Evolutionary conservation across 2,329 filamentous ascomycete species (phyloP).

Genomic region (Xylariaceae sp.): DNA sequence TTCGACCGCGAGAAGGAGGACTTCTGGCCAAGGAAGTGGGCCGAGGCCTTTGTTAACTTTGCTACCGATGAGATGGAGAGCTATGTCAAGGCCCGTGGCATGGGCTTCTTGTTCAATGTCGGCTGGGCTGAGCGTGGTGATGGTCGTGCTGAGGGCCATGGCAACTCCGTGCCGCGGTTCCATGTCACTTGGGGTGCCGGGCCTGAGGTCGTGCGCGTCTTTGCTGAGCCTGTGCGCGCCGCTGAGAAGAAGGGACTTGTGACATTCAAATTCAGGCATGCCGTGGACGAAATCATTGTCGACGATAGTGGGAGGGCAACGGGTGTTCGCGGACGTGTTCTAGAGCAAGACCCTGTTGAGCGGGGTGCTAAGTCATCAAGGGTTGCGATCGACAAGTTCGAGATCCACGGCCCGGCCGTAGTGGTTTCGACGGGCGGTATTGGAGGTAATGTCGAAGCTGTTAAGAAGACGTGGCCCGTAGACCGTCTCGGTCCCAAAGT

Average conservation of each 20-base stretch:
- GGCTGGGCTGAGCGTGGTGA: conserved; percentile 60
- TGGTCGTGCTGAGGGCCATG: conserved; percentile 53
- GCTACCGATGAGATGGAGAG: conserved; percentile 55
- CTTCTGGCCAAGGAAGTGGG: conserved; percentile 57
- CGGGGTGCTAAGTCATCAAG: conserved; percentile 52
- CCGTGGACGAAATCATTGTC: conserved; percentile 53
- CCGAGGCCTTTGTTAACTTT: conserved; percentile 61
- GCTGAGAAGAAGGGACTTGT: conserved; percentile 51
- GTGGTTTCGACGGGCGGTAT: conserved; percentile 57
- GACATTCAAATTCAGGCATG: conserved; percentile 52
- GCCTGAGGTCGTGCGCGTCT: conserved; percentile 55
- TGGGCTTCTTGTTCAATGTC: conserved; percentile 51
- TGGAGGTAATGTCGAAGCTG: conserved; percentile 57
- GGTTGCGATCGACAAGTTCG: conserved; percentile 47
- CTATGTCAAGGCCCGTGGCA: conserved; percentile 51
- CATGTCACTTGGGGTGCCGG: conserved; percentile 60
- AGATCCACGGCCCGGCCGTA: conserved; percentile 49
- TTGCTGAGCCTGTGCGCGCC: conserved; percentile 51
- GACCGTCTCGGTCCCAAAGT: conserved; percentile 54
- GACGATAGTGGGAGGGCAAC: conserved; percentile 50
- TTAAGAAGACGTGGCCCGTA: conserved; percentile 55
- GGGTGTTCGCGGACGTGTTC: conserved; percentile 51
- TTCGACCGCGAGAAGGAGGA: conserved; percentile 57
- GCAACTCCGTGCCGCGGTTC: conserved; percentile 61
- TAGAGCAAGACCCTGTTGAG: conserved; percentile 46